Evolutionary conservation across 73 alveolate genomes (phyloP).

Genomic region (Tetrahymena borealis): DNA sequence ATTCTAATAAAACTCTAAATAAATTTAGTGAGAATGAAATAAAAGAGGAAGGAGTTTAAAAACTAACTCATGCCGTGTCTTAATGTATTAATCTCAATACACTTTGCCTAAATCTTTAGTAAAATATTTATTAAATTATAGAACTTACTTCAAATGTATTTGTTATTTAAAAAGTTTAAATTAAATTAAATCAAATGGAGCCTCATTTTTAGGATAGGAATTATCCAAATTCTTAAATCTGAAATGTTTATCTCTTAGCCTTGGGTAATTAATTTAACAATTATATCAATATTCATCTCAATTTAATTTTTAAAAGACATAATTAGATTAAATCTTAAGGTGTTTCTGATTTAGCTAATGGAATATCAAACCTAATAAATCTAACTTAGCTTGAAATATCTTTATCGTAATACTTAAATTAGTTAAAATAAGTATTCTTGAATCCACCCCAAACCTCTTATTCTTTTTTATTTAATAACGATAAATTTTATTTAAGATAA

Average conservation of each 20-base stretch:
- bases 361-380: neutral
- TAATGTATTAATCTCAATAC: neutral
- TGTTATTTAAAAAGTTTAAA: neutral
- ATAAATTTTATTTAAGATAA: neutral
- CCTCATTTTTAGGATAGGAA: neutral
- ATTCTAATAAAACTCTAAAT: neutral
- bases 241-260: neutral
- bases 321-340: neutral
- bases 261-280: neutral
- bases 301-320: neutral
- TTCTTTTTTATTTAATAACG: neutral
- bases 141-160: neutral
- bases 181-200: neutral
- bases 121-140: neutral
- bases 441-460: neutral
- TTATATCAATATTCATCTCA: neutral
- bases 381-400: neutral
- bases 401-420: neutral
- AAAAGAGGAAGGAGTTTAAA: neutral
- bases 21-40: neutral
- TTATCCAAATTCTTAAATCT: neutral
- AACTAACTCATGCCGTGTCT: neutral
- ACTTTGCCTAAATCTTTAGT: neutral
- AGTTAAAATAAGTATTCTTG: too few species aligned
- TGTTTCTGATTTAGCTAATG: neutral